These are phyloP conservation scores for Stromatinia cepivora DNA, from an alignment of 2,329 filamentous ascomycete species.

Conservation along the genomic window DNA sequence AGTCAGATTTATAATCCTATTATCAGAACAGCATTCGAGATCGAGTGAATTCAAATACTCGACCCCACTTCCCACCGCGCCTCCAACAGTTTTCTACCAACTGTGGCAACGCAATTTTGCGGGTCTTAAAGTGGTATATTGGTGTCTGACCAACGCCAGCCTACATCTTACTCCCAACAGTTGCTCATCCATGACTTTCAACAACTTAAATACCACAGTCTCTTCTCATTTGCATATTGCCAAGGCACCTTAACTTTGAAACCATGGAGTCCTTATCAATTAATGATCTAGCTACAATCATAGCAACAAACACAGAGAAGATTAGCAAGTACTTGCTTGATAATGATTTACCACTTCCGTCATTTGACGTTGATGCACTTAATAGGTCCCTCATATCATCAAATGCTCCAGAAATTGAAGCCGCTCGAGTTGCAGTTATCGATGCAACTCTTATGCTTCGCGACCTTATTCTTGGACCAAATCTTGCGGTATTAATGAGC, in stretches of 20 bases:
- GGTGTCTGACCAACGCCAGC: too few relatives aligned
- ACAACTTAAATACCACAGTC: background rate
- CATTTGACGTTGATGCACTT: slow-evolving; percentile 5
- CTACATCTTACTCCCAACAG: too few relatives aligned
- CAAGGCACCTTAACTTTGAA: background rate
- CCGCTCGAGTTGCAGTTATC: background rate
- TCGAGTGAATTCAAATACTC: too few relatives aligned
- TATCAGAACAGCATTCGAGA: too few relatives aligned
- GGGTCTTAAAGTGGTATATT: background rate
- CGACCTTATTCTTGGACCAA: slow-evolving; percentile 20
- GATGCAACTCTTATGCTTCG: slow-evolving; percentile 5
- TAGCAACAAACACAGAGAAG: background rate
- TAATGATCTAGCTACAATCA: background rate
- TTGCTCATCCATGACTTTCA: background rate
- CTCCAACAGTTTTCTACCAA: background rate
- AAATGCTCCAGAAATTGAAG: background rate
- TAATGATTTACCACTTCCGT: background rate
- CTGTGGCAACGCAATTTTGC: background rate
- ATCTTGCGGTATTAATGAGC: slow-evolving; percentile 25
- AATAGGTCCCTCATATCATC: background rate
- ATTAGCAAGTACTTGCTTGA: background rate
- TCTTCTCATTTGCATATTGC: background rate
- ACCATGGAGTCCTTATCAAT: background rate
- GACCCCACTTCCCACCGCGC: background rate
- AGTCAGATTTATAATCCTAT: too few relatives aligned